These are phyloP conservation scores for Gynochthodes officinalis DNA, from an alignment of 257 asterid genomes.

Conservation along the genomic window DNA sequence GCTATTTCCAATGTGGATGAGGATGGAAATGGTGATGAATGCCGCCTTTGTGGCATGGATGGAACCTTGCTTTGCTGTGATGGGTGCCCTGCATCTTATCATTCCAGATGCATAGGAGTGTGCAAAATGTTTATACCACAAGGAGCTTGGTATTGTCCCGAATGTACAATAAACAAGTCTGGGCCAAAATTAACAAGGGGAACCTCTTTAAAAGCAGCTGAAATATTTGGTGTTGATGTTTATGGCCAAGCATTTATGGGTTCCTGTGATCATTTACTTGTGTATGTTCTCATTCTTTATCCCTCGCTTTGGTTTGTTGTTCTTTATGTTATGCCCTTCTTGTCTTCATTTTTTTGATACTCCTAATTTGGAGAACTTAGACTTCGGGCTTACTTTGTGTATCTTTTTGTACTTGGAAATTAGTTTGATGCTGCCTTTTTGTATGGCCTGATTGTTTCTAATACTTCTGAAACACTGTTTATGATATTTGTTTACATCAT, in stretches of 20 bases:
- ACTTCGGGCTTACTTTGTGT: neutral
- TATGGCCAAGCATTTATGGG: conserved; percentile 62
- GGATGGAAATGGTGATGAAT: conserved; percentile 81
- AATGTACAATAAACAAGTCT: conserved; percentile 53
- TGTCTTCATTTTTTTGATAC: neutral
- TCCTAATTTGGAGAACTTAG: neutral
- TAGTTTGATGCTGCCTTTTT: conserved; percentile 5
- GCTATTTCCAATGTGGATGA: conserved; percentile 40
- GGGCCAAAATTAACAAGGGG: conserved; percentile 49
- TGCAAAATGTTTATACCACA: conserved; percentile 59
- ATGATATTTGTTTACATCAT: conserved; percentile 5
- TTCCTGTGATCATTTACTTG: conserved; percentile 72
- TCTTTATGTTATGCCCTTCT: neutral
- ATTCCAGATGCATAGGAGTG: conserved; percentile 80
- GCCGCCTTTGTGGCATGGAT: conserved; percentile 90
- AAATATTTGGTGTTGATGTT: conserved; percentile 58
- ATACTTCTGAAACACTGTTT: neutral
- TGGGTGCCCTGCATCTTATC: conserved; percentile 83
- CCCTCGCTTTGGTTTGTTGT: conserved; percentile 14
- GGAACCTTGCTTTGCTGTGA: conserved; percentile 82
- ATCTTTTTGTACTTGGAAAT: neutral
- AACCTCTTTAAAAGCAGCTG: conserved; percentile 58
- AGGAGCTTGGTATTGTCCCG: conserved; percentile 87
- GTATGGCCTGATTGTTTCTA: neutral
- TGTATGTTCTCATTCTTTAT: conserved; percentile 49